Evolutionary conservation across 805 yeast genomes (phyloP), one percentile per base, ranked within the genome.

Genomic region (Lipomyces chichibuensis): DNA sequence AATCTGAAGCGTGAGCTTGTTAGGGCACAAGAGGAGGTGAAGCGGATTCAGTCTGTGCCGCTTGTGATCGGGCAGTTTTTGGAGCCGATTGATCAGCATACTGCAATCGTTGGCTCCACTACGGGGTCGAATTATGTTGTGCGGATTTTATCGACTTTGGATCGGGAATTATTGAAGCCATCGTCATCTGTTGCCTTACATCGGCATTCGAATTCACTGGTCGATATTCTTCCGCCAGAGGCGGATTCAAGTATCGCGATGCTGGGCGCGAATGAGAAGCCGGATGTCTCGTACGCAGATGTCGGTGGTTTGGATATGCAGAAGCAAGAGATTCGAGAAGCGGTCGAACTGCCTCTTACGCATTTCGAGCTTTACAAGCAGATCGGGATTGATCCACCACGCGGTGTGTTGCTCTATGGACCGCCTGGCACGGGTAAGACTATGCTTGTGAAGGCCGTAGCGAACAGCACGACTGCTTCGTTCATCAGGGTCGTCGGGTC

Each of bases 361-460:
- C 98, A 95, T 78, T 96, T 95, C 51, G 99, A 96, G 75, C 83
- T 96, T 72, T 95, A 95, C 80, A 90, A 91, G 76, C 98, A 95
- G 80, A 95, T 95, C 76, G 99, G 99, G 80, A 73, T 95, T 72
- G 98, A 95, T 75, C 99, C 99, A 23, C 99, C 99, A 70, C 88
- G 98, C 73, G 99, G 99, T 75, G 99, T 95, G 37, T 81, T 95
- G 73, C 83, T 95, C 69, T 95, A 95, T 80, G 99, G 99, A n/a
- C 98, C 99, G 11, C 99, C 99, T 59, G 99, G 99, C 78, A 95
- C 99, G 0, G 99, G 99, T 75, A 95, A 95, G 79, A 95, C 99
- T 27, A 93, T 95, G 98, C 85, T 95, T 77, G 99, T 95, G 59
- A 95, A 95, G 80, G 99, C 99, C 0, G 99, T 95, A 58, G 99